Percentiles rank a stretch among this genome's conserved stretches.
These are phyloP conservation scores for Melastoma malabathricum DNA, from an alignment of 345 rosid genomes.

Conservation along the genomic window DNA sequence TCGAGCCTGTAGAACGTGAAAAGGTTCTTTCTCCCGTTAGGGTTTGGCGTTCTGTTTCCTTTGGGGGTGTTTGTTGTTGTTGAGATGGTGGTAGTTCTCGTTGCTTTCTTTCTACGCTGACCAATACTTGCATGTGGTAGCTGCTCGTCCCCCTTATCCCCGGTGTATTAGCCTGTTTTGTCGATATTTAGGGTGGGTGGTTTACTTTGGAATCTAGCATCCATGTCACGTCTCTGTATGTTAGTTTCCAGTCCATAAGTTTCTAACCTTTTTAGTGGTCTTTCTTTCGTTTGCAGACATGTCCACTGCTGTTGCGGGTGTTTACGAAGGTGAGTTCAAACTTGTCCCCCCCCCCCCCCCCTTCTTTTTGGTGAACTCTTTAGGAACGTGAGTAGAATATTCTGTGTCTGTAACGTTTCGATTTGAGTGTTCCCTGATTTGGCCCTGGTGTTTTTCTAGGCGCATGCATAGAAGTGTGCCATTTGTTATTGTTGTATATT, in stretches of 20 bases:
- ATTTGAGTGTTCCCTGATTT: too few species aligned
- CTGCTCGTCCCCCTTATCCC: too few species aligned
- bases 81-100: too few species aligned
- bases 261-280: not conserved
- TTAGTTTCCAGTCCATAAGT: not conserved
- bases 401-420: not conserved
- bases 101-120: too few species aligned
- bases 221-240: not conserved
- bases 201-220: too few species aligned
- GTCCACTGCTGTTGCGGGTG: constrained; percentile 86
- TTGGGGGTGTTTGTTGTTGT: not conserved
- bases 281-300: constrained; percentile 41
- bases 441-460: too few species aligned
- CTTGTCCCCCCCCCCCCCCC: not conserved
- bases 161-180: too few species aligned
- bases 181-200: too few species aligned
- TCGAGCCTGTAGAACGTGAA: constrained; percentile 73
- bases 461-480: too few species aligned
- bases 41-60: not conserved
- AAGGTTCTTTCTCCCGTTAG: constrained; percentile 30
- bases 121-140: too few species aligned
- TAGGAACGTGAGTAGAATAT: not conserved
- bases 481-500: too few species aligned
- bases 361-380: not conserved
- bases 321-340: constrained; percentile 64